Evolutionary conservation across 371 early-diverging fungal genomes (phyloP).

Genomic region (Mortierella sp.): DNA sequence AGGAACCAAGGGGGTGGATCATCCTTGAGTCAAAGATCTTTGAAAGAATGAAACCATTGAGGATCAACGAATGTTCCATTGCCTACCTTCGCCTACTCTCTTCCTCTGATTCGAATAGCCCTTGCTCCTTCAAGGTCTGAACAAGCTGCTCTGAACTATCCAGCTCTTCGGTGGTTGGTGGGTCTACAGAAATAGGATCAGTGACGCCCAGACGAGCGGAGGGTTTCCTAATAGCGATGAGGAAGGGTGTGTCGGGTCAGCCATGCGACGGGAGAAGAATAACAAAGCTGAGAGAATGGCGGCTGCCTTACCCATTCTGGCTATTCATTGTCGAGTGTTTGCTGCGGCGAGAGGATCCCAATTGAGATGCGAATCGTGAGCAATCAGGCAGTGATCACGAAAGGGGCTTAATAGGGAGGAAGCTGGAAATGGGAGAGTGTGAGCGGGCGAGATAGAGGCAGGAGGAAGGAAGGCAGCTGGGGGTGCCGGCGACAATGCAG

Average conservation of each 20-base stretch:
- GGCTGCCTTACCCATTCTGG: conserved; percentile 13
- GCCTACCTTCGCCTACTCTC: conserved; percentile 67
- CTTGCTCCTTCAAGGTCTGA: conserved; percentile 69
- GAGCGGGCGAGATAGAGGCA: too few species aligned
- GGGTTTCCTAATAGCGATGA: neutral
- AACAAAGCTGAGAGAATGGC: neutral
- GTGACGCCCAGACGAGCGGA: conserved; percentile 64
- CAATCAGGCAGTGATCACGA: too few species aligned
- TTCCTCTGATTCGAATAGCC: conserved; percentile 82
- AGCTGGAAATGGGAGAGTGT: too few species aligned
- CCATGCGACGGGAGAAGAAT: neutral
- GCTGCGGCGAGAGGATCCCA: neutral
- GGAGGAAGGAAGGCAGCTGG: too few species aligned
- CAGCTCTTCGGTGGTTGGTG: conserved; percentile 68
- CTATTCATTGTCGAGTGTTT: conserved; percentile 1
- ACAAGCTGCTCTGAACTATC: conserved; percentile 71
- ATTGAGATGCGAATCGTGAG: too few species aligned
- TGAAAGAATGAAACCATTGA: too few species aligned
- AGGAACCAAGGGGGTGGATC: too few species aligned
- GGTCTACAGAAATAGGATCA: conserved; percentile 62
- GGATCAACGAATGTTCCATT: neutral
- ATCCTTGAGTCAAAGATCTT: too few species aligned
- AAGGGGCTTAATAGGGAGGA: too few species aligned
- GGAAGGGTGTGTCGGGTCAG: neutral
- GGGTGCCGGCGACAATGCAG: too few species aligned